Evolutionary conservation across 2,329 filamentous ascomycete species (phyloP).

Genomic region (Xylaria sp.): DNA sequence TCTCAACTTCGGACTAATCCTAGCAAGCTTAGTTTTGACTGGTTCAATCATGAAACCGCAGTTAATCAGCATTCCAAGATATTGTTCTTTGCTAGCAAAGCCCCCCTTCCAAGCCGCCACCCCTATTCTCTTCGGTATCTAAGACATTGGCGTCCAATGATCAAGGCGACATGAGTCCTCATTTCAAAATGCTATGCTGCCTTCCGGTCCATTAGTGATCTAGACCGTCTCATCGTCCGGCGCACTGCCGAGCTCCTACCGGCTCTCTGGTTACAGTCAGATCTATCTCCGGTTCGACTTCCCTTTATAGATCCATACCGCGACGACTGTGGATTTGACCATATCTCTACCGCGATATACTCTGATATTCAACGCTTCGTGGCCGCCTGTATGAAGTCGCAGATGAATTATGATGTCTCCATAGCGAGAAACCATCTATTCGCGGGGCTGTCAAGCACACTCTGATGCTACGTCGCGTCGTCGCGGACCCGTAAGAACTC

Average conservation of each 20-base stretch:
- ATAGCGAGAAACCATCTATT: not conserved
- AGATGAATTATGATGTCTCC: not conserved
- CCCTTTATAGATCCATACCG: slow-evolving; percentile 5
- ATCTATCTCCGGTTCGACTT: slow-evolving; percentile 30
- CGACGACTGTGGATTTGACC: not conserved
- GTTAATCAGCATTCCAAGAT: not conserved
- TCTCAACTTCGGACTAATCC: not conserved
- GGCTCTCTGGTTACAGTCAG: slow-evolving; percentile 21
- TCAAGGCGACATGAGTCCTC: slow-evolving; percentile 8
- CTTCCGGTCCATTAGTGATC: slow-evolving; percentile 25
- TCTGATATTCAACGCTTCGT: not conserved
- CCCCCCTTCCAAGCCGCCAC: not conserved
- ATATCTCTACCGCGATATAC: not conserved
- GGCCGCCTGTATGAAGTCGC: not conserved
- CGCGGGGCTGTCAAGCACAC: not conserved
- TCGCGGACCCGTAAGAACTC: not conserved
- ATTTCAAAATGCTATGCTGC: slow-evolving; percentile 5
- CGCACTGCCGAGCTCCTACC: slow-evolving; percentile 26
- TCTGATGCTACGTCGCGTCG: slow-evolving; percentile 22
- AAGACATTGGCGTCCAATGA: slow-evolving; percentile 9
- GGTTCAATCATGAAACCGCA: not conserved
- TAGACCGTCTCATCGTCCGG: slow-evolving; percentile 28
- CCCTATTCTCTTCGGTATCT: not conserved
- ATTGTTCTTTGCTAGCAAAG: not conserved
- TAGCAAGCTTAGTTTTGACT: not conserved